Base-by-base conservation (phyloP, 805 yeast species). In the Teunomyces kruisii region DNA sequence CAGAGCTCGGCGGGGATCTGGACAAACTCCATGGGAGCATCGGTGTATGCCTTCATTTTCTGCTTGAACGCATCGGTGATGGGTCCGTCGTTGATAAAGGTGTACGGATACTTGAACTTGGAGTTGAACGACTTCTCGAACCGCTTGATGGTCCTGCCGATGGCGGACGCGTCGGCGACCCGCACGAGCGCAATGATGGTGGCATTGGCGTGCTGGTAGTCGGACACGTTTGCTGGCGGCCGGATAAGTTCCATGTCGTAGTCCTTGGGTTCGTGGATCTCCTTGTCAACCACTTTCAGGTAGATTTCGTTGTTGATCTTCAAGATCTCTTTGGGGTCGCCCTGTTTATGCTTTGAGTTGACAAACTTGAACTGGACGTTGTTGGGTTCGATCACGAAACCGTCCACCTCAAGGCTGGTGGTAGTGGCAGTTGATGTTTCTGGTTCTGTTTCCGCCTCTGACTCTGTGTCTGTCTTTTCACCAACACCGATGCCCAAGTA, bases 41-140 rank as follows among this genome's bases (percentile, higher is more conserved):
- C 40, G 4, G 70, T 54, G 6, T 64, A 58, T 9, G 59, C 56
- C 31, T 48, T 42, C 33, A 87, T 69, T 15, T 59, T 57, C 3
- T 62, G 52, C 57, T 72, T 84, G 68, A 88, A 88, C 19, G 60
- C 60, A 0, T 79, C 76, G 1, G 79, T 65, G 58, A 88, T 88
- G 3, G 81, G 81, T 44, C 67, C 70, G 56, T 89, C 95, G 57
- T 88, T 88, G 32, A 88, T 58, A 47, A 88, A 85, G 1, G 88
- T 87, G 68, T 88, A 88, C 0, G 96, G 95, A 59, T 88, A 88
- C 40, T 77, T 75, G 62, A 83, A 88, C 55, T 86, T 85, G 19
- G 64, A 49, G 59, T 88, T 88, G 69, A 88, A 88, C 1, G 67
- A 73, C 19, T 60, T 59, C 57, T 88, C 96, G 30, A 89, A 76